Percentiles rank a stretch among this genome's conserved stretches.
phyloP scores from a whole-genome alignment of 768 basidiomycete species.

The Calocybe gangraenosa region DNA sequence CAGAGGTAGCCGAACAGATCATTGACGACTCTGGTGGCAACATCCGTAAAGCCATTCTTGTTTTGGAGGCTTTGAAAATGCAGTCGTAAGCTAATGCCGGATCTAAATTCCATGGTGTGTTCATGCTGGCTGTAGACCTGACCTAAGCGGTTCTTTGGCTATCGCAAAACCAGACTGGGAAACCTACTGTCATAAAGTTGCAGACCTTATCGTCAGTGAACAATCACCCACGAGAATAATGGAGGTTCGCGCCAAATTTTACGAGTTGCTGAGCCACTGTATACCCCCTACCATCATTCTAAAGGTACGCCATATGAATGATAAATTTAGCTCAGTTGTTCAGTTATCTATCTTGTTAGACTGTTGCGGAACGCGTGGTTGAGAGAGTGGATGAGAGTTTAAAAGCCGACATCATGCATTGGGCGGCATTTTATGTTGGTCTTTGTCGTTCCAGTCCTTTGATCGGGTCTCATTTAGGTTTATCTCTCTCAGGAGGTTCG shows the following conservation, averaged over 20 bases:
- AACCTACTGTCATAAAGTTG: constrained; percentile 90
- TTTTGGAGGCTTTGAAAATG: constrained; percentile 95
- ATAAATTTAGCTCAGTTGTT: neutral
- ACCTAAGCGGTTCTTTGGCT: constrained; percentile 69
- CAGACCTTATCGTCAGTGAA: constrained; percentile 83
- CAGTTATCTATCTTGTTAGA: constrained; percentile 42
- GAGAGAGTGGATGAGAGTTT: constrained; percentile 86
- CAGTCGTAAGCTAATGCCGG: constrained; percentile 65
- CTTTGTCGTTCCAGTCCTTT: neutral
- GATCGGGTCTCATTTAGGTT: neutral
- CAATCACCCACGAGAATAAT: constrained; percentile 87
- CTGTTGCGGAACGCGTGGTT: constrained; percentile 83
- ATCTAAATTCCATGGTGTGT: constrained; percentile 1
- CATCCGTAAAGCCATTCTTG: constrained; percentile 89
- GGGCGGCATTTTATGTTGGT: constrained; percentile 93
- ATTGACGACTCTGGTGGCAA: constrained; percentile 83
- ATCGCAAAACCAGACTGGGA: constrained; percentile 99
- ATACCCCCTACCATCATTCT: constrained; percentile 91
- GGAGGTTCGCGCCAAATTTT: constrained; percentile 90
- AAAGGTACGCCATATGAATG: constrained; percentile 52
- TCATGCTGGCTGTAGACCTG: constrained; percentile 72
- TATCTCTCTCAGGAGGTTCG: constrained; percentile 67
- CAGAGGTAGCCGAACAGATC: constrained; percentile 71
- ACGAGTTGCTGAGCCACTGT: constrained; percentile 94
- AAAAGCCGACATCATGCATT: constrained; percentile 93